These are phyloP conservation scores for Ophiostoma tasmaniense DNA, from an alignment of 2,329 filamentous ascomycete species.

Conservation along the genomic window DNA sequence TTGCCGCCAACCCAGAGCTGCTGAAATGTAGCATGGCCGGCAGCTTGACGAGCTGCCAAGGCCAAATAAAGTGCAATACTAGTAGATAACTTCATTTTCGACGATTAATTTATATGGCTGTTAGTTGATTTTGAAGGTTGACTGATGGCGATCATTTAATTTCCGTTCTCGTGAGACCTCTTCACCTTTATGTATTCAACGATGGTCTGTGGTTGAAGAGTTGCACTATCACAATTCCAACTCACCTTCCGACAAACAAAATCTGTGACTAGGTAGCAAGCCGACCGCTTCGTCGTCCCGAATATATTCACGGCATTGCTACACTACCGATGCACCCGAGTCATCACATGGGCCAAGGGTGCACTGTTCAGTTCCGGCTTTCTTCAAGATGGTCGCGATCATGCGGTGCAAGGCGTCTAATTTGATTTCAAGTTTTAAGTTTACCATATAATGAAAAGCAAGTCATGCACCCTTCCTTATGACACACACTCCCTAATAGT, in stretches of 20 bases:
- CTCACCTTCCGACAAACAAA: background rate
- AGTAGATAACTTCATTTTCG: background rate
- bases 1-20: constrained; percentile 39
- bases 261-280: background rate
- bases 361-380: background rate
- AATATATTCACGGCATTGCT: background rate
- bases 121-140: background rate
- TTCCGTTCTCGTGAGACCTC: background rate
- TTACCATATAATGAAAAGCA: background rate
- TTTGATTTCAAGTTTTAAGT: background rate
- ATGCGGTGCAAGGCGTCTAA: background rate
- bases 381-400: background rate
- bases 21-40: constrained; percentile 45
- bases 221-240: background rate
- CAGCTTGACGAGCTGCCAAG: constrained; percentile 27
- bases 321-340: background rate
- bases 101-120: background rate
- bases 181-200: background rate
- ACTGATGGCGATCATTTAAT: background rate
- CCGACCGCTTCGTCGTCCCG: background rate
- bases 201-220: background rate
- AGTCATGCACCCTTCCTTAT: background rate
- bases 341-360: background rate
- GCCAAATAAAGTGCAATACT: background rate
- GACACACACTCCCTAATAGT: background rate